Base-by-base conservation (phyloP, 78 protist species). In the Guillardia theta region DNA sequence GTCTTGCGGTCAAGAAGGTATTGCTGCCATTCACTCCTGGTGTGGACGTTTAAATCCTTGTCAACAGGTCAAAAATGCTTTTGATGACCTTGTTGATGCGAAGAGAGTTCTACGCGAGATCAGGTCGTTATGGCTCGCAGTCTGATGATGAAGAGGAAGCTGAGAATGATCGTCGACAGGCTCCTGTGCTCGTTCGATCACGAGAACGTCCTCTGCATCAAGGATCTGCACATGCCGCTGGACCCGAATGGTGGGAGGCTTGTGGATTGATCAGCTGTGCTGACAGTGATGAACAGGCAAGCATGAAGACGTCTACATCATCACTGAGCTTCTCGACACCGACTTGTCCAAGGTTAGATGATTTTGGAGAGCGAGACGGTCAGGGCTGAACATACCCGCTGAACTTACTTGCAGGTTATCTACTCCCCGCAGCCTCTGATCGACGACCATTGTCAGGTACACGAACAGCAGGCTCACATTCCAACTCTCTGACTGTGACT, bases 361-460 rank as follows among this genome's bases (percentile, higher is more conserved):
- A 53, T 53, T n/a, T n/a, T n/a, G n/a, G n/a, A n/a, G n/a, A n/a
- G n/a, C n/a, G n/a, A n/a, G n/a, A n/a, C n/a, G n/a, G n/a, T n/a
- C n/a, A n/a, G n/a, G n/a, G n/a, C n/a, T n/a, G n/a, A n/a, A n/a
- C n/a, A n/a, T n/a, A n/a, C n/a, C n/a, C n/a, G n/a, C n/a, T n/a
- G n/a, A n/a, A n/a, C n/a, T n/a, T n/a, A n/a, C 62, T 18, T 53
- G 62, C 83, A 70, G 83, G 30, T 88, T 19, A 88, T 88, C 30
- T 48, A 88, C 45, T 88, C 93, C 6, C 93, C 93, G 64, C 93
- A 88, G 43, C 76, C 54, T 22, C 64, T 88, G 30, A 48, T 48
- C 43, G 93, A 88, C 39, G 93, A 88, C 93, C 93, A 88, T 27
- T 88, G 93, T 9, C 93, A 88, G n/a, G n/a, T n/a, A n/a, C n/a